Evolutionary conservation across 805 yeast genomes (phyloP).

Genomic region (Starmerella apis): DNA sequence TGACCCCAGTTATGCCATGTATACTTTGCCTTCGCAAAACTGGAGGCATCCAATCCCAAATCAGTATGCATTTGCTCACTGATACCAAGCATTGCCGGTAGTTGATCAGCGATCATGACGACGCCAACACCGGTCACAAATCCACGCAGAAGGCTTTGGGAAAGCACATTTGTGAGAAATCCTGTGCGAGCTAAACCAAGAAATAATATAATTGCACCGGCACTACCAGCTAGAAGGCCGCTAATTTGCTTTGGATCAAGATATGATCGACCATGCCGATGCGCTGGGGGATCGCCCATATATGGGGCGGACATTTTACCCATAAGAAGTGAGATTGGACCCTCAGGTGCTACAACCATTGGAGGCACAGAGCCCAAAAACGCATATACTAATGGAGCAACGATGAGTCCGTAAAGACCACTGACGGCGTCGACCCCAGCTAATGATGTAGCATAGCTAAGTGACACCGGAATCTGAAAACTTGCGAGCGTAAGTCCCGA

Average conservation of each 20-base stretch:
- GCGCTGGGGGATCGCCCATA: constrained; percentile 36
- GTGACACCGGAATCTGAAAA: constrained; percentile 82
- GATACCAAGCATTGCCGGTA: constrained; percentile 63
- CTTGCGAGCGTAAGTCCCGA: constrained; percentile 86
- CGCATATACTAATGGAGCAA: constrained; percentile 70
- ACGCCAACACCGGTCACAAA: constrained; percentile 78
- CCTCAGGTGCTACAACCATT: constrained; percentile 87
- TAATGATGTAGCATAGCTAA: constrained; percentile 69
- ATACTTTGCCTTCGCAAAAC: constrained; percentile 57
- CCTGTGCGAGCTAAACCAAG: constrained; percentile 80
- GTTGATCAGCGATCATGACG: constrained; percentile 69
- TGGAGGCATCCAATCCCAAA: constrained; percentile 48
- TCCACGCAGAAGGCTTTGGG: constrained; percentile 68
- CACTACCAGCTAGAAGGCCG: constrained; percentile 57
- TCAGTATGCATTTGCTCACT: constrained; percentile 33
- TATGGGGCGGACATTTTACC: constrained; percentile 67
- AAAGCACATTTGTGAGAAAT: constrained; percentile 66
- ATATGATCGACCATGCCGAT: constrained; percentile 17
- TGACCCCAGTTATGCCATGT: constrained; percentile 39
- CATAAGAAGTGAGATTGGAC: constrained; percentile 70
- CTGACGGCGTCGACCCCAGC: constrained; percentile 75
- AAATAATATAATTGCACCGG: constrained; percentile 62
- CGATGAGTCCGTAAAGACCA: constrained; percentile 65
- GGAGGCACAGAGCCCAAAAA: constrained; percentile 77
- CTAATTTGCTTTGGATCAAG: constrained; percentile 47